Evolutionary conservation across 257 asterid species (phyloP).

Genomic region (Solanum pennellii): DNA sequence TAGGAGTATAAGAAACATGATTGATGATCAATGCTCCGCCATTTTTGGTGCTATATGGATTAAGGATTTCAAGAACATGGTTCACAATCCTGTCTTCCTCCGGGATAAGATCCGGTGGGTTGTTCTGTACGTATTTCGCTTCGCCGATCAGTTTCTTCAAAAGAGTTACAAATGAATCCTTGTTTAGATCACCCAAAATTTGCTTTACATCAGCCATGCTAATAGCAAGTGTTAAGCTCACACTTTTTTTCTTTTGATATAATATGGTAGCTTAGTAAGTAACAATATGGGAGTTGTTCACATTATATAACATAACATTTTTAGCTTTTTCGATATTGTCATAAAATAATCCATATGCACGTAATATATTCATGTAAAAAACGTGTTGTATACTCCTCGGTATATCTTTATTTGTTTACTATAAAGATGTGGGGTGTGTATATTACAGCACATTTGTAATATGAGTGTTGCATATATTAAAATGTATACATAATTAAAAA

Average conservation of each 20-base stretch:
- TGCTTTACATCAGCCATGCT: slow-evolving; percentile 36
- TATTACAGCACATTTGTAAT: no score
- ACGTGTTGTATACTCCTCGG: no score
- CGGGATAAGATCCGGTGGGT: slow-evolving; percentile 89
- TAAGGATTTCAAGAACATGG: slow-evolving; percentile 64
- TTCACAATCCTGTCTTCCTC: slow-evolving; percentile 85
- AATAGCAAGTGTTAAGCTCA: background rate
- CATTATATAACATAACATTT: no score
- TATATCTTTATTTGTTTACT: no score
- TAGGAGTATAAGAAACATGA: slow-evolving; percentile 70
- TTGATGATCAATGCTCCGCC: slow-evolving; percentile 79
- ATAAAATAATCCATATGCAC: no score
- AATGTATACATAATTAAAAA: no score
- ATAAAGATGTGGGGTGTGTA: no score
- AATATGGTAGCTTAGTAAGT: no score
- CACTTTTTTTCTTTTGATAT: background rate
- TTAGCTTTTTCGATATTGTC: no score
- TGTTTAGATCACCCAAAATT: slow-evolving; percentile 53
- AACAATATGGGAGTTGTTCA: background rate
- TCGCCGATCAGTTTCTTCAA: slow-evolving; percentile 74
- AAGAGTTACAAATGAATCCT: slow-evolving; percentile 56
- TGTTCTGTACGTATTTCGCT: slow-evolving; percentile 79
- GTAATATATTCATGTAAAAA: no score
- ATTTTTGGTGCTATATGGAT: slow-evolving; percentile 56
- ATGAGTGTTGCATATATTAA: no score